Percentiles rank a stretch among this genome's conserved stretches.
These are phyloP conservation scores for Kluyveromyces sp. DNA, from an alignment of 1,139 yeast species.

Conservation along the genomic window DNA sequence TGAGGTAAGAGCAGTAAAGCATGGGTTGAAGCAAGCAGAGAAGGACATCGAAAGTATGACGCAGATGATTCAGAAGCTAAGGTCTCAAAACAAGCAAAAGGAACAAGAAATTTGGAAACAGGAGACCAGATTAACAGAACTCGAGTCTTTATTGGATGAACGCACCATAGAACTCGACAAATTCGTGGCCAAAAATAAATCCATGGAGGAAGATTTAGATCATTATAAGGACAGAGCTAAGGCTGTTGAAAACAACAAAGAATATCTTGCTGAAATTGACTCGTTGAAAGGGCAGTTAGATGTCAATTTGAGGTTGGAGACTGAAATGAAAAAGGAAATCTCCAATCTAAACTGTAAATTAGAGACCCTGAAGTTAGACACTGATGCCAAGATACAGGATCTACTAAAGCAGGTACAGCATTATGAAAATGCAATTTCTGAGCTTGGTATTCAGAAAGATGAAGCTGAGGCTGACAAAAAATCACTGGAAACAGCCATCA, in stretches of 20 bases:
- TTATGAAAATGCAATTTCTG: conserved; percentile 39
- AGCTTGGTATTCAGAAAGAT: conserved; percentile 43
- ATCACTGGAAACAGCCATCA: conserved; percentile 31
- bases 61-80: conserved; percentile 48
- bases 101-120: conserved; percentile 57
- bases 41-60: conserved; percentile 59
- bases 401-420: conserved; percentile 46
- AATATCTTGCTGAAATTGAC: conserved; percentile 51
- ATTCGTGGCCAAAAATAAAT: conserved; percentile 39
- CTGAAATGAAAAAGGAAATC: conserved; percentile 57
- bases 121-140: conserved; percentile 44
- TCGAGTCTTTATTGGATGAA: conserved; percentile 57
- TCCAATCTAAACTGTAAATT: conserved; percentile 55
- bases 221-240: conserved; percentile 46
- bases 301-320: conserved; percentile 53
- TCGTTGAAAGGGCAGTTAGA: conserved; percentile 51
- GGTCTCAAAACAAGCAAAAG: conserved; percentile 46
- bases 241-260: conserved; percentile 38
- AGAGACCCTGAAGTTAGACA: conserved; percentile 47
- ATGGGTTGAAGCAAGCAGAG: conserved; percentile 46
- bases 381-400: conserved; percentile 48
- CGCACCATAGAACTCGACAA: conserved; percentile 50
- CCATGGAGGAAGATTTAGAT: conserved; percentile 45
- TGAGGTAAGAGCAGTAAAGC: conserved; percentile 48
- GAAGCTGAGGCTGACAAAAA: conserved; percentile 40